These are phyloP conservation scores for Penicillium paneum DNA, from an alignment of 2,329 filamentous ascomycete species.

Conservation along the genomic window DNA sequence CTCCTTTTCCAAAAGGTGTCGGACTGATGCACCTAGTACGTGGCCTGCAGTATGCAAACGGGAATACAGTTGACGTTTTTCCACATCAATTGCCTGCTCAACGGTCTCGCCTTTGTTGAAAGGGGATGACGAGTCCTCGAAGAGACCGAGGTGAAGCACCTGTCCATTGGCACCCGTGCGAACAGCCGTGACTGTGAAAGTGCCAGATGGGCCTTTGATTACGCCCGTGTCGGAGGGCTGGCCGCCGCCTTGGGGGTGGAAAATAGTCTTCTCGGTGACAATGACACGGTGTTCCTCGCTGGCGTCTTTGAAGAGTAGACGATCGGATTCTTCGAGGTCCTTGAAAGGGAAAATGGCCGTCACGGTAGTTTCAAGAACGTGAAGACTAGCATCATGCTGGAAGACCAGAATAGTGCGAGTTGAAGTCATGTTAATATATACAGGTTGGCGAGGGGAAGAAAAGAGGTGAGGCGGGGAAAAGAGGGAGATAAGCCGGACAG, in stretches of 20 bases:
- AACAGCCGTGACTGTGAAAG: constrained; percentile 57
- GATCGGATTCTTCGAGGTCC: constrained; percentile 51
- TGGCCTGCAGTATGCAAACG: constrained; percentile 72
- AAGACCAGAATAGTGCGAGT: constrained; percentile 25
- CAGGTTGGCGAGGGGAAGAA: background rate
- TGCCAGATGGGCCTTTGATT: constrained; percentile 43
- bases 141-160: constrained; percentile 65
- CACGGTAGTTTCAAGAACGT: constrained; percentile 46
- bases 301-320: constrained; percentile 58
- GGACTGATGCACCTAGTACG: constrained; percentile 66
- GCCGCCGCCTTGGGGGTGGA: constrained; percentile 71
- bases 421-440: background rate
- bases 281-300: constrained; percentile 55
- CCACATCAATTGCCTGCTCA: constrained; percentile 57
- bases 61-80: constrained; percentile 62
- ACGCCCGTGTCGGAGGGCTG: constrained; percentile 66
- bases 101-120: constrained; percentile 42
- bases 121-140: constrained; percentile 36
- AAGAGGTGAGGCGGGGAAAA: background rate
- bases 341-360: constrained; percentile 50
- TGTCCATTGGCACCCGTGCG: constrained; percentile 55
- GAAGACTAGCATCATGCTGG: constrained; percentile 42
- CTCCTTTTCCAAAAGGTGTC: constrained; percentile 53
- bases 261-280: constrained; percentile 64
- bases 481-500: background rate